These are phyloP conservation scores for Solanum pennellii DNA, from an alignment of 257 asterid species.

Conservation along the genomic window DNA sequence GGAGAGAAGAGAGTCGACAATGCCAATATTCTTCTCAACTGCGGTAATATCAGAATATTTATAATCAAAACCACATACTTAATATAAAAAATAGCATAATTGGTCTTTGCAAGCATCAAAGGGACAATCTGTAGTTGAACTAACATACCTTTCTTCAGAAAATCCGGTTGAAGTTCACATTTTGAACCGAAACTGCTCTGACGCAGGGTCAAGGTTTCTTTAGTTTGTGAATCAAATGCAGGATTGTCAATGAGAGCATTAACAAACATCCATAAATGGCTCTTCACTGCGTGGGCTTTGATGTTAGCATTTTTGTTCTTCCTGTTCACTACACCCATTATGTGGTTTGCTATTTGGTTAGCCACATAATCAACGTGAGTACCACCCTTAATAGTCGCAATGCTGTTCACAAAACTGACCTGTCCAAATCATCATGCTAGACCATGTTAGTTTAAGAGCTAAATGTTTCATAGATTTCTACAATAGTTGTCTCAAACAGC, in stretches of 20 bases:
- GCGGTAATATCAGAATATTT: constrained; percentile 6
- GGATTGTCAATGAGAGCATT: constrained; percentile 98
- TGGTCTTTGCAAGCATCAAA: not conserved
- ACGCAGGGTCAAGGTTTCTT: constrained; percentile 88
- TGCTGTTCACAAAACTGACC: constrained; percentile 95
- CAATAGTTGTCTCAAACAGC: not conserved
- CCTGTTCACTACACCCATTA: constrained; percentile 59
- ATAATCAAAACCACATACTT: not conserved
- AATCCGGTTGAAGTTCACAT: constrained; percentile 72
- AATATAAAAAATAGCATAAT: not conserved
- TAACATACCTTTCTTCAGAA: constrained; percentile 63
- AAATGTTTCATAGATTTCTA: not conserved
- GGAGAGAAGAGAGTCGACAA: constrained; percentile 72
- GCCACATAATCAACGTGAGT: constrained; percentile 95
- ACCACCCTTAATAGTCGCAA: constrained; percentile 97
- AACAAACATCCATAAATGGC: constrained; percentile 93
- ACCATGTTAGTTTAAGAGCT: not conserved
- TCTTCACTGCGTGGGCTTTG: constrained; percentile 77
- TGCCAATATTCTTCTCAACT: constrained; percentile 74
- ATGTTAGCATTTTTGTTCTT: constrained; percentile 60
- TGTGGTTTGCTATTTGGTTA: constrained; percentile 68
- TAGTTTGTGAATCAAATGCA: constrained; percentile 98
- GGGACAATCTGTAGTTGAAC: not conserved
- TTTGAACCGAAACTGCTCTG: constrained; percentile 83
- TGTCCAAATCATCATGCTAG: constrained; percentile 9